These are phyloP conservation scores for Cicer cuneatum DNA, from an alignment of 306 rosid genomes.

Conservation along the genomic window DNA sequence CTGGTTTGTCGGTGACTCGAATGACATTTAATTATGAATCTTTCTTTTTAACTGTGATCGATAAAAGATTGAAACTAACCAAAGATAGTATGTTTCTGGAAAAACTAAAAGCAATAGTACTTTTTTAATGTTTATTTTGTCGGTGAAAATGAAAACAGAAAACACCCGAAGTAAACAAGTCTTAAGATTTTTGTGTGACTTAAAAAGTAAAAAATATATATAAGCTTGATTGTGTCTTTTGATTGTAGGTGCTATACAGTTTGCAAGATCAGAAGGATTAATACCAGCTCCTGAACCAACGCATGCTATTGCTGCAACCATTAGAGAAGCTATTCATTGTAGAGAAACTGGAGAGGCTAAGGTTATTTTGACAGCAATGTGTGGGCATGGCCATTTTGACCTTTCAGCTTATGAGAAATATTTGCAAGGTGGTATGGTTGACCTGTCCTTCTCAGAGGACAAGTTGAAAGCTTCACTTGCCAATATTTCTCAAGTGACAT, in stretches of 20 bases:
- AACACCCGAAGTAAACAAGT: too few relatives aligned
- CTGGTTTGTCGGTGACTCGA: too few relatives aligned
- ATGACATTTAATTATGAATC: too few relatives aligned
- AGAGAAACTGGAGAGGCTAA: constrained; percentile 80
- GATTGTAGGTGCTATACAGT: constrained; percentile 80
- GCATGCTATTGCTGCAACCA: constrained; percentile 90
- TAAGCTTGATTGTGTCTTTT: constrained; percentile 4
- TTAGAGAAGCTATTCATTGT: constrained; percentile 83
- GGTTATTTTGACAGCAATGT: constrained; percentile 93
- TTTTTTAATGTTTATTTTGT: too few relatives aligned
- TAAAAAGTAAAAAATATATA: constrained; percentile 4
- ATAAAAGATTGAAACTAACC: too few relatives aligned
- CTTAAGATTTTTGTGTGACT: constrained; percentile 1
- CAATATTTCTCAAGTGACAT: constrained; percentile 58
- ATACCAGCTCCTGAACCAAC: constrained; percentile 98
- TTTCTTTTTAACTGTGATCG: neutral
- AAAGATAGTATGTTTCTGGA: too few relatives aligned
- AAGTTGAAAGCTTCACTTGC: constrained; percentile 64
- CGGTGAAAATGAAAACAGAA: too few relatives aligned
- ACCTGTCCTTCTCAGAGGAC: constrained; percentile 77
- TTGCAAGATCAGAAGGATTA: constrained; percentile 89
- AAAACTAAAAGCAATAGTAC: too few relatives aligned
- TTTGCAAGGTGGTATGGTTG: constrained; percentile 85
- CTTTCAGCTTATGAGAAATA: constrained; percentile 81
- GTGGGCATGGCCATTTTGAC: constrained; percentile 98